Base-by-base conservation (phyloP, 2,329 filamentous ascomycete species). In the Apiospora marii region DNA sequence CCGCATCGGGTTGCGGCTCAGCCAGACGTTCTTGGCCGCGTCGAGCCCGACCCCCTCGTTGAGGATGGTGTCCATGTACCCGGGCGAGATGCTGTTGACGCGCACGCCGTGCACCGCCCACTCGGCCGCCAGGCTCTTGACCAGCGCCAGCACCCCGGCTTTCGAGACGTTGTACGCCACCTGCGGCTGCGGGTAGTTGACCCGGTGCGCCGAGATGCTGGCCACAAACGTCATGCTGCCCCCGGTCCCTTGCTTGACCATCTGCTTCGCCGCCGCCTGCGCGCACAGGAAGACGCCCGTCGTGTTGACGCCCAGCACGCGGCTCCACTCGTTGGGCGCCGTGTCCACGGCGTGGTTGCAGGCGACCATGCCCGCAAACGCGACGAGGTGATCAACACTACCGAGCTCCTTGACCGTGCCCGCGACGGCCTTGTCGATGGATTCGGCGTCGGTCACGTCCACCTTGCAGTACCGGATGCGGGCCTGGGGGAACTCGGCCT, bases 21-120 rank as follows among this genome's bases (percentile, higher is more conserved):
- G 84, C 92, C 92, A 93, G 1, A 86, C 84, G 43, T 82, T 82
- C 72, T 88, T 84, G 49, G 87, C 86, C 49, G 84, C 84, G 14
- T 85, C 85, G 67, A 93, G 79, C 0, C 88, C 89, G 10, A 87
- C 86, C 0, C 91, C 91, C 73, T 90, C 90, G 77, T 94, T 95
- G 68, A 95, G 81, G 16, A 93, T 88, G 0, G 92, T 94, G 77
- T 94, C 92, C 90, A 94, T 94, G 76, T 95, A 95, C 0, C 93
- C 93, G 0, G 93, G 93, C 51, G 87, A 90, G 64, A 95, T 86
- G 24, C 86, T 89, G 76, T 95, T 95, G 6, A 93, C 90, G 3
- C 91, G 83, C 73, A 95, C 93, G 0, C 93, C 93, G 78, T 92
- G 87, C 1, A 84, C 82, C 0, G 91, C 91, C 93, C 92, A 95